Base-by-base conservation (phyloP, 495 filamentous ascomycete genomes). In the Aspergillus nanangensis region DNA sequence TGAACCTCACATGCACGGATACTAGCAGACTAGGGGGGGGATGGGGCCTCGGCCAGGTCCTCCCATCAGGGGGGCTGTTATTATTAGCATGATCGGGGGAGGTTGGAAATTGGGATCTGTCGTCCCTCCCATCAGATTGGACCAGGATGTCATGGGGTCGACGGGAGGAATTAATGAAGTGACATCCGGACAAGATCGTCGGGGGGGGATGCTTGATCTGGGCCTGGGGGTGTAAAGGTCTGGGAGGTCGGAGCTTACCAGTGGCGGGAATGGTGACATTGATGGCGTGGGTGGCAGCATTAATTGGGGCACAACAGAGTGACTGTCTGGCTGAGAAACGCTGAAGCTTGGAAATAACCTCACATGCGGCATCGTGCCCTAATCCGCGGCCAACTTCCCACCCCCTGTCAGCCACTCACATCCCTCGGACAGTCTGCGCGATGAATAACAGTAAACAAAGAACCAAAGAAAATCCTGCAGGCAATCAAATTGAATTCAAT, bases 1-100 rank as follows among this genome's bases (percentile, higher is more conserved):
- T 21, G 11, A 19, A 49, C 14, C 55, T 51, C 55, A 58, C 48
- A 58, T 58, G 55, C 25, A 8, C 18, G 3, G 15, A 36, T 15
- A 17, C 24, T 29, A 29, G n/a, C n/a, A n/a, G n/a, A n/a, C 25
- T 5, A 29, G 7, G 25, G 11, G 7, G 7, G 25, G 25, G 11
- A 5, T n/a, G 35, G 23, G 51, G 40, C 51, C 51, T 41, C 43
- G 51, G 51, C 45, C 37, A 51, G 44, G 19, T 13, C 37, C 24
- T 45, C 11, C 21, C 44, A 53, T 42, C 50, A 57, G 50, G 50
- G 47, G 54, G 38, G 33, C 20, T 8, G 32, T 36, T 45, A 51
- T 51, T 45, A 21, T 46, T 46, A 51, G 48, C 38, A 41, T 20
- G 29, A 46, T 45, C 22, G 29, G 48, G 40, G 27, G 32, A 36